Base-by-base conservation (phyloP, 176 grass and related monocot species). In the Eragrostis curvula region DNA sequence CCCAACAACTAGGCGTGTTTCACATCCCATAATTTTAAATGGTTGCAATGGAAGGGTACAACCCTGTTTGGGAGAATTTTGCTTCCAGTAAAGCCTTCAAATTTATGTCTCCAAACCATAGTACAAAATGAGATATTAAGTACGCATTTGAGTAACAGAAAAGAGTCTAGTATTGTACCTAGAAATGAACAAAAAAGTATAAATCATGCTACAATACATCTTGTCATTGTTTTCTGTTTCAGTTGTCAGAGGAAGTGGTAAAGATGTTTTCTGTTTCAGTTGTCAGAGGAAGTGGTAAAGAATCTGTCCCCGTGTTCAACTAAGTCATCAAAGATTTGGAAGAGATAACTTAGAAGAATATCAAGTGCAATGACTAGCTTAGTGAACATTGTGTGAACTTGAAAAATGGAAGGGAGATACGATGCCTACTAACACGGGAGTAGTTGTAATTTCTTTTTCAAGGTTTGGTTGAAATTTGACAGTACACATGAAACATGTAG, bases 11-110 rank as follows among this genome's bases (percentile, higher is more conserved):
- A 73, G 9, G 27, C 9, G 1, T 10, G 6, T 36, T 53, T 73
- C 48, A 73, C 70, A 52, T 77, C 12, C 4, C 16, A 48, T 55
- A n/a, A 66, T 2, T 7, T 83, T 21, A 75, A 72, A 69, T 12
- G 39, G 16, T 75, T 11, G 16, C 60, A 75, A 11, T 42, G 48
- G 29, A 52, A 45, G 11, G 14, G 9, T 65, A 65, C 5, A 65
- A 36, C 61, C 61, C 12, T 65, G 12, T 65, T 30, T 65, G 61
- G 13, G 28, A 16, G 61, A 36, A 14, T 36, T 65, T 64, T 65
- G 61, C 27, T 62, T 30, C 12, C 29, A 65, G 28, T 36, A 14
- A 12, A 65, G 61, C 27, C 28, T 65, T 65, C 5, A 5, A 32
- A 65, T 65, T 65, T 36, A 8, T 65, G 27, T 65, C 29, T 65